Evolutionary conservation across 1,139 yeast genomes (phyloP), one percentile per base, ranked within the genome.

Genomic region (Meyerozyma elateridarum): DNA sequence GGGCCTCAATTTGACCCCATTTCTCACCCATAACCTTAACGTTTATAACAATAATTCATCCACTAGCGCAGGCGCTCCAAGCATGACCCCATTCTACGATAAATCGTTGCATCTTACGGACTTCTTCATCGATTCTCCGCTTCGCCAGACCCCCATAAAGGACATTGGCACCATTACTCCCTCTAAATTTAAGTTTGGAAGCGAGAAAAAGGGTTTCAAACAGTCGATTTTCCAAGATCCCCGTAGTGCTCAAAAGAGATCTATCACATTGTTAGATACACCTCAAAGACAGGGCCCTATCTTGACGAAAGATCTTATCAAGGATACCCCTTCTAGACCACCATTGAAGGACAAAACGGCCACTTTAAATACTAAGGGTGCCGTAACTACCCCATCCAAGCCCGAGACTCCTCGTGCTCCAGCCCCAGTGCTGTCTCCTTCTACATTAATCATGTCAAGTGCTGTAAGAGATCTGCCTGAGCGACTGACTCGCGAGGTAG

Each of bases 101-200:
- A 66, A 63, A 44, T 53, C 70, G 3, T 51, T 64, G 33, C 71
- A 64, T 38, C 49, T 64, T 31, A 51, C 67, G 2, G 73, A 68
- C 40, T 66, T 68, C 36, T 67, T 64, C 44, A 65, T 63, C 54
- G 74, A 68, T 36, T 59, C 69, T 7, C 74, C 74, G 8, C 61
- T 65, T 22, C 48, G 57, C 3, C 34, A 39, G 26, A 52, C 61
- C 3, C 67, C 69, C 2, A 39, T 55, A 6, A 59, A 52, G 36
- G 68, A 62, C 28, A 38, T 61, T 30, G 68, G 59, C 30, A 60
- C 72, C 2, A 64, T 66, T 16, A 68, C 74, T 2, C 73, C 74
- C 2, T 64, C 71, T 3, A 61, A 59, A 37, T 68, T 67, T 36
- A 53, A 43, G 30, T 38, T 64, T 11, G 52, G 49, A 13, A 51